Percentiles rank a stretch among this genome's conserved stretches.
phyloP scores from a whole-genome alignment of 2,329 filamentous ascomycete species.

The Trichoderma simmonsii region DNA sequence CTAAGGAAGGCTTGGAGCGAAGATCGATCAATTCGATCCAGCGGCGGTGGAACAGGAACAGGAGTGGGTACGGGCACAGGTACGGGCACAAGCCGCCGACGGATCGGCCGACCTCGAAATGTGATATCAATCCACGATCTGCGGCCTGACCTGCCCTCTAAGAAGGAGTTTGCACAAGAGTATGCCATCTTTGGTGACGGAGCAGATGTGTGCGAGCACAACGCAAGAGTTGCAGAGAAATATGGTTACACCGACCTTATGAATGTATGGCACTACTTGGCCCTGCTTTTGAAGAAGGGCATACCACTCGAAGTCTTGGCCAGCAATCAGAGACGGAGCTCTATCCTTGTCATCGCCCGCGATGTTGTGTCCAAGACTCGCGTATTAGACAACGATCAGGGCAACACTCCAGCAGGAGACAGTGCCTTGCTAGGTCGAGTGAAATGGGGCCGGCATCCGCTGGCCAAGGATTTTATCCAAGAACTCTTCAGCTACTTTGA shows the following conservation, averaged over 20 bases:
- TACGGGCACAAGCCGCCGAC: slow-evolving; percentile 50
- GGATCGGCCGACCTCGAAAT: slow-evolving; percentile 57
- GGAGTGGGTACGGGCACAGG: slow-evolving; percentile 48
- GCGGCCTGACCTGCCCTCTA: slow-evolving; percentile 70
- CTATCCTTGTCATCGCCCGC: slow-evolving; percentile 66
- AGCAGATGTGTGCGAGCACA: slow-evolving; percentile 77
- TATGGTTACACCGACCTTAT: slow-evolving; percentile 69
- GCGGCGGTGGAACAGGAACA: slow-evolving; percentile 57
- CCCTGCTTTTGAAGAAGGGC: slow-evolving; percentile 72
- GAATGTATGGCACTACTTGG: slow-evolving; percentile 79
- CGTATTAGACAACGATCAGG: slow-evolving; percentile 17
- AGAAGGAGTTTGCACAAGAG: slow-evolving; percentile 68
- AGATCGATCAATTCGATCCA: slow-evolving; percentile 57
- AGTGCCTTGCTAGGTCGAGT: slow-evolving; percentile 54
- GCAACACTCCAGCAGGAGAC: not conserved
- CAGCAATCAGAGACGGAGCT: slow-evolving; percentile 52
- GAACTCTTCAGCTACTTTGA: slow-evolving; percentile 65
- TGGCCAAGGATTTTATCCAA: slow-evolving; percentile 59
- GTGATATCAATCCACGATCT: slow-evolving; percentile 71
- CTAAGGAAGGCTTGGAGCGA: slow-evolving; percentile 56
- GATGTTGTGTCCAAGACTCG: slow-evolving; percentile 48
- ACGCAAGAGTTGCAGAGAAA: slow-evolving; percentile 72
- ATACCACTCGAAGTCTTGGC: slow-evolving; percentile 66
- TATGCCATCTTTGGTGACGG: slow-evolving; percentile 84
- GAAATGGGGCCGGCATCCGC: slow-evolving; percentile 65